Conservation (phyloP, 192 early-diverging fungal species). For the Coemansia reversa region DNA sequence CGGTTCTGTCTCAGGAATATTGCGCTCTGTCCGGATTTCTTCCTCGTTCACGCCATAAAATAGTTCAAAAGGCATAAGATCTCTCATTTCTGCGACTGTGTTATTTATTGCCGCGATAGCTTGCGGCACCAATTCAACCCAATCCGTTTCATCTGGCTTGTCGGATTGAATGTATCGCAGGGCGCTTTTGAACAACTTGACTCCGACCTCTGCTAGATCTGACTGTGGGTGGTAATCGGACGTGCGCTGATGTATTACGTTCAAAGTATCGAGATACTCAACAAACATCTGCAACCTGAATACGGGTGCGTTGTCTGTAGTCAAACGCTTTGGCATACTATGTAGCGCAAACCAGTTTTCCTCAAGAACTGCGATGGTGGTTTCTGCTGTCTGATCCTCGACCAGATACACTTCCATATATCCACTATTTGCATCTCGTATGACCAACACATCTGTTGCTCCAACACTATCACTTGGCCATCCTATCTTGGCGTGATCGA, state of each 20-base stretch:
- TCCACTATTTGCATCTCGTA: conserved; percentile 1
- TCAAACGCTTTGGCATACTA: neutral
- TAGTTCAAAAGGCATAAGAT: neutral
- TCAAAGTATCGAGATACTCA: neutral
- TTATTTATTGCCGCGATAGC: neutral
- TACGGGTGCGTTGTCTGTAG: neutral
- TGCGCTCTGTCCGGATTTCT: neutral
- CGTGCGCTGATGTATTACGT: neutral
- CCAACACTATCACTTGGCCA: neutral
- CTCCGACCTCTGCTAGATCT: neutral
- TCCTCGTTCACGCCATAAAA: neutral
- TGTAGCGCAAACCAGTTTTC: neutral
- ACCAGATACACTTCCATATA: neutral
- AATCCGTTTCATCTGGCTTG: neutral
- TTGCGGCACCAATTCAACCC: neutral
- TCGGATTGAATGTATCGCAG: neutral
- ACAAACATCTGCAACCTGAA: neutral
- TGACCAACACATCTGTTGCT: neutral
- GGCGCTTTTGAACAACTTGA: neutral
- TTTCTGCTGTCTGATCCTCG: neutral
- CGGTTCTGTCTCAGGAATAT: neutral
- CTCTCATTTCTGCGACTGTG: neutral
- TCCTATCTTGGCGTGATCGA: neutral
- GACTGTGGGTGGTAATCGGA: conserved; percentile 1
- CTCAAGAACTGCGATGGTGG: neutral